Conservation (phyloP, 305 asterid species). For the Andrographis paniculata region DNA sequence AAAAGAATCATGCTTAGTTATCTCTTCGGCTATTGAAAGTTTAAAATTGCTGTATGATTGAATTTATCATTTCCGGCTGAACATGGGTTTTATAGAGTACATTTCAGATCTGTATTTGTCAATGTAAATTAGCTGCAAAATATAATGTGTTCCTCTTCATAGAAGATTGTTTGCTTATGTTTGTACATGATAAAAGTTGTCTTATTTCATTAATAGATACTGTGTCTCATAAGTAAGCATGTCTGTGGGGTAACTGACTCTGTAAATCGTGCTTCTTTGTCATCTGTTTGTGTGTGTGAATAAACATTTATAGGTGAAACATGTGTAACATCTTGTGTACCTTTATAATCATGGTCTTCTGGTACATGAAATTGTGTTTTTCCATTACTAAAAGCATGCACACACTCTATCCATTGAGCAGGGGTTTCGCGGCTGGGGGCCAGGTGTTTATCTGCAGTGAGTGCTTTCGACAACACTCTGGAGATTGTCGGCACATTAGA, state of each 20-base stretch:
- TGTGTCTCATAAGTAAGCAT: no score
- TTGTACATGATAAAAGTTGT: background rate
- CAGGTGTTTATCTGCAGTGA: conserved; percentile 85
- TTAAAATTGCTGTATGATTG: background rate
- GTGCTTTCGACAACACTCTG: conserved; percentile 92
- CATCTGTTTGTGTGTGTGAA: no score
- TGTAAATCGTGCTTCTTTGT: no score
- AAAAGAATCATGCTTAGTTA: background rate
- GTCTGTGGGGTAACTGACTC: no score
- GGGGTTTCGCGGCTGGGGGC: conserved; percentile 81
- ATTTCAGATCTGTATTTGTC: background rate
- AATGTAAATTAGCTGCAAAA: background rate
- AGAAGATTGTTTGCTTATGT: conserved; percentile 3
- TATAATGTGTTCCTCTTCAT: no score
- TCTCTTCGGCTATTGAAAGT: background rate
- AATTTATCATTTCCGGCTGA: background rate
- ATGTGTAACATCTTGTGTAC: background rate
- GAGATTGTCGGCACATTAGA: conserved; percentile 79
- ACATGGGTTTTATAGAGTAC: background rate
- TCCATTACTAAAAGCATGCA: background rate
- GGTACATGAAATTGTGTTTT: background rate
- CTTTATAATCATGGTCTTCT: background rate
- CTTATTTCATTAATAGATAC: background rate
- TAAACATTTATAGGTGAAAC: no score
- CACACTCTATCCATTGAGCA: conserved; percentile 31